Evolutionary conservation across 768 basidiomycete genomes (phyloP).

Genomic region (Mycena olivaceomarginata): DNA sequence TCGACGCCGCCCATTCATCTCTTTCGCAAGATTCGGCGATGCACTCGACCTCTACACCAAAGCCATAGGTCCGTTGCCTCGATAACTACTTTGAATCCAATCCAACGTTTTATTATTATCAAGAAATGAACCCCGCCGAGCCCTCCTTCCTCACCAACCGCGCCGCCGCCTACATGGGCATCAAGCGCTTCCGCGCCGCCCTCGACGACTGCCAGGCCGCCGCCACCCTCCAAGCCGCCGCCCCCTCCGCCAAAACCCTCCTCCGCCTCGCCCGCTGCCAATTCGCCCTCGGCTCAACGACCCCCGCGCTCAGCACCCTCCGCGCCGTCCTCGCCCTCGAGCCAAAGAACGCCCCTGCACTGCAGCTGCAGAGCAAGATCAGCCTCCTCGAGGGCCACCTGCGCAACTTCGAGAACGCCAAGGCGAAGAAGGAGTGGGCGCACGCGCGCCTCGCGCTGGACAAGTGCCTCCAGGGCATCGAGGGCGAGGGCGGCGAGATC

Average conservation of each 20-base stretch:
- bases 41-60: slow-evolving; percentile 86
- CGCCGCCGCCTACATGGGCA: slow-evolving; percentile 89
- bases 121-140: slow-evolving; percentile 78
- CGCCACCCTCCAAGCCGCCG: slow-evolving; percentile 74
- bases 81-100: no score
- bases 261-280: slow-evolving; percentile 91
- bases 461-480: slow-evolving; percentile 82
- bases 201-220: slow-evolving; percentile 89
- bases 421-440: slow-evolving; percentile 80
- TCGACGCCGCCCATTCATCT: not conserved
- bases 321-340: slow-evolving; percentile 78
- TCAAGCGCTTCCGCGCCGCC: slow-evolving; percentile 85
- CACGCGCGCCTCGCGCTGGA: slow-evolving; percentile 89
- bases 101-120: not conserved
- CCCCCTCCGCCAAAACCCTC: slow-evolving; percentile 85
- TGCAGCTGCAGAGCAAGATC: slow-evolving; percentile 78
- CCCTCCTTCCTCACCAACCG: slow-evolving; percentile 90
- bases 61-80: slow-evolving; percentile 74
- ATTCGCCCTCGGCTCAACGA: slow-evolving; percentile 83
- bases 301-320: slow-evolving; percentile 80
- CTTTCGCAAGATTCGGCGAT: slow-evolving; percentile 65
- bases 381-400: slow-evolving; percentile 79
- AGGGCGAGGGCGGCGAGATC: slow-evolving; percentile 84
- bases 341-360: slow-evolving; percentile 74
- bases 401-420: slow-evolving; percentile 75